These are phyloP conservation scores for Madurella mycetomatis DNA, from an alignment of 2,329 filamentous ascomycete genomes.

Conservation along the genomic window DNA sequence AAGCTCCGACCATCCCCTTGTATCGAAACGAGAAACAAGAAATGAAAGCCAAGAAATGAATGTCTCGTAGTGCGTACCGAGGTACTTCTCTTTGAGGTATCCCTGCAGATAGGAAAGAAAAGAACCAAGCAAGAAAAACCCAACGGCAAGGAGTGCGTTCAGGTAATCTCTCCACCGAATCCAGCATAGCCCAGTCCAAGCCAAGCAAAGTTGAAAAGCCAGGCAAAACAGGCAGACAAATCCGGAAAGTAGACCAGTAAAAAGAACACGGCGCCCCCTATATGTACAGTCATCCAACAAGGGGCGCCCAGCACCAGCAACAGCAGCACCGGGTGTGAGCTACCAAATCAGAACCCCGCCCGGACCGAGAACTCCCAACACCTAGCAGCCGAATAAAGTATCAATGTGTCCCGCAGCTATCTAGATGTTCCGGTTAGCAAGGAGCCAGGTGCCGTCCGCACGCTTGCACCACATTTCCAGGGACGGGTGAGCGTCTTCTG, in stretches of 20 bases:
- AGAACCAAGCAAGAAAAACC: neutral
- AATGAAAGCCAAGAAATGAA: neutral
- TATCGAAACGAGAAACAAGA: neutral
- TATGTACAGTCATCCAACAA: constrained; percentile 9
- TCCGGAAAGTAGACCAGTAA: neutral
- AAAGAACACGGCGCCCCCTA: neutral
- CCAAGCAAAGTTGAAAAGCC: constrained; percentile 1
- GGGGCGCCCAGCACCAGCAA: neutral
- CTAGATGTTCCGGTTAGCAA: neutral
- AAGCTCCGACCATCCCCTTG: neutral
- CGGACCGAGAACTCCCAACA: constrained; percentile 1
- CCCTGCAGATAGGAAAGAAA: neutral
- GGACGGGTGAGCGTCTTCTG: constrained; percentile 9
- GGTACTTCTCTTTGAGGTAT: neutral
- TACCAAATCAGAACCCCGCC: neutral
- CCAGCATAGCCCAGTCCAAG: neutral
- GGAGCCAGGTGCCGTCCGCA: constrained; percentile 14
- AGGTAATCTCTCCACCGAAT: neutral
- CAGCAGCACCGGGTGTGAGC: neutral
- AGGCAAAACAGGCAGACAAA: neutral
- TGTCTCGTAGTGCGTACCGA: neutral
- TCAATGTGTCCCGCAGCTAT: neutral
- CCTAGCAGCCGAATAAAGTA: neutral
- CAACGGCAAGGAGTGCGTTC: constrained; percentile 1
- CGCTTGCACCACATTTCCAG: constrained; percentile 14